Percentiles rank a stretch among this genome's conserved stretches.
Evolutionary conservation across 768 basidiomycete species (phyloP).

Genomic region (Agaricus bisporus): DNA sequence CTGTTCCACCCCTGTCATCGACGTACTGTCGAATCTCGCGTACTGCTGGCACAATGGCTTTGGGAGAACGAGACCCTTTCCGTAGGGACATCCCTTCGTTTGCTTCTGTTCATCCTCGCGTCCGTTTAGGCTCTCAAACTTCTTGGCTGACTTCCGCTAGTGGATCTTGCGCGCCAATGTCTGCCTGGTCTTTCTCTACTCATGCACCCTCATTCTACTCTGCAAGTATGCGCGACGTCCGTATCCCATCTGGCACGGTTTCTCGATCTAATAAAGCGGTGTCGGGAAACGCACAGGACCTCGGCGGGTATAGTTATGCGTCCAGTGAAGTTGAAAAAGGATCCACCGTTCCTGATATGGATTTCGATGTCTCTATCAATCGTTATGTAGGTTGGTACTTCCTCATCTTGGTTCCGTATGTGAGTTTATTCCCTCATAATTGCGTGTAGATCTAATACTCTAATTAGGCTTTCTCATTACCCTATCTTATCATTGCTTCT

Average conservation of each 20-base stretch:
- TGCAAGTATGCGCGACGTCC: conserved; percentile 35
- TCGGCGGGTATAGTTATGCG: conserved; percentile 66
- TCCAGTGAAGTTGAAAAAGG: conserved; percentile 47
- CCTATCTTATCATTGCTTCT: conserved; percentile 48
- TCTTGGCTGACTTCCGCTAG: conserved; percentile 71
- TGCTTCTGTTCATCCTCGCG: conserved; percentile 32
- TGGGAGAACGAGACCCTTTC: conserved; percentile 59
- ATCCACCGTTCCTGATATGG: conserved; percentile 34
- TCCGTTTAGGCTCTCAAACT: conserved; percentile 56
- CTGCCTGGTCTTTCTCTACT: conserved; percentile 67
- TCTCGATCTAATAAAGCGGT: conserved; percentile 48
- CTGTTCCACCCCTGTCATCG: conserved; percentile 64
- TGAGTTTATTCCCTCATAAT: conserved; percentile 26
- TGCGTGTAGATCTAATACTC: background rate
- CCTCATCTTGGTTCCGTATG: conserved; percentile 64
- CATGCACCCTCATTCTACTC: conserved; percentile 26
- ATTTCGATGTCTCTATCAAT: conserved; percentile 49
- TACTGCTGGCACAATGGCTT: conserved; percentile 21
- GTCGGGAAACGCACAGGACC: conserved; percentile 52
- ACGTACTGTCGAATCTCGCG: conserved; percentile 46
- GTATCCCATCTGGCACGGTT: conserved; percentile 31
- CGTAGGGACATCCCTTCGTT: conserved; percentile 43
- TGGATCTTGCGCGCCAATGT: conserved; percentile 49
- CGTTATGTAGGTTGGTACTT: conserved; percentile 60
- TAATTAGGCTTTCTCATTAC: conserved; percentile 50